Conservation (phyloP, 805 yeast species). For the Lipomyces sp. region DNA sequence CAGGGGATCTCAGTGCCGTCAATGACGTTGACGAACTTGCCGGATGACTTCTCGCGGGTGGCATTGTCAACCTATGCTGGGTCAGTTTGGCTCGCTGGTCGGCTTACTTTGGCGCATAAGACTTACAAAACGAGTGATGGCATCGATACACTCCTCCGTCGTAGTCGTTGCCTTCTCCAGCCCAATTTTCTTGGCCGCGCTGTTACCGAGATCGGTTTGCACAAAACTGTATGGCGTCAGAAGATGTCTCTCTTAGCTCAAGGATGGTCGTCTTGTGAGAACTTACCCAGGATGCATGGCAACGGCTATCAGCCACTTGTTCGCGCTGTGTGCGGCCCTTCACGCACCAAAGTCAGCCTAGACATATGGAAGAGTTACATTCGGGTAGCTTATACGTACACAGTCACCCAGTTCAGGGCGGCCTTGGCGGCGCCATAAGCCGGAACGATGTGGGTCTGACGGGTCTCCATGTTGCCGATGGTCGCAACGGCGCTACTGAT, state of each 20-base stretch:
- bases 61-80: not conserved
- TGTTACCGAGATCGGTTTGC: not conserved
- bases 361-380: not conserved
- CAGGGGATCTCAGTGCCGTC: constrained; percentile 8
- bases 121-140: not conserved
- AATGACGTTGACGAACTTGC: constrained; percentile 3
- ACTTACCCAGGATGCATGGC: not conserved
- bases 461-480: constrained; percentile 1
- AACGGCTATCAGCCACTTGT: not conserved
- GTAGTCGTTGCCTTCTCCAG: not conserved
- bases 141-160: not conserved
- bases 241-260: not conserved
- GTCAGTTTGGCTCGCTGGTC: not conserved
- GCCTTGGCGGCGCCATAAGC: constrained; percentile 4
- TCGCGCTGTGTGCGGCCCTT: not conserved
- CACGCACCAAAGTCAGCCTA: not conserved
- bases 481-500: not conserved
- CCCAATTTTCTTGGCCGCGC: not conserved
- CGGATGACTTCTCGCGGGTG: constrained; percentile 3
- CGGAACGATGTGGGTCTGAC: not conserved
- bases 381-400: not conserved
- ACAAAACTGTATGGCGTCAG: not conserved
- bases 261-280: not conserved
- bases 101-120: not conserved
- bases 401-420: not conserved